Percentiles rank a stretch among this genome's conserved stretches.
Conservation (phyloP, 371 early-diverging fungal species). For the Amoeboaphelidium protococcarum region DNA sequence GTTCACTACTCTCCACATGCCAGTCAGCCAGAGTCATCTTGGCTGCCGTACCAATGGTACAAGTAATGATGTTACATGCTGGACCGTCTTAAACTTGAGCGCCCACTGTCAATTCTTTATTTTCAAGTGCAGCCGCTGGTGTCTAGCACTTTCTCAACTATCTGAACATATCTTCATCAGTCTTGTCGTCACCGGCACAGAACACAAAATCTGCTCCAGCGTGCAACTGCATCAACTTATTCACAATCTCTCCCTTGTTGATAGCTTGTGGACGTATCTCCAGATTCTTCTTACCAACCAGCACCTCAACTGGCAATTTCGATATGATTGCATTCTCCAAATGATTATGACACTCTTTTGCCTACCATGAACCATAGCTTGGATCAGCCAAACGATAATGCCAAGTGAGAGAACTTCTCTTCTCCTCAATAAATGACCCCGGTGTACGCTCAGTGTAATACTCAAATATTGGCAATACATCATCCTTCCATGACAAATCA, state of each 20-base stretch:
- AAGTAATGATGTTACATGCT: slow-evolving; percentile 18
- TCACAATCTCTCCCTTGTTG: slow-evolving; percentile 78
- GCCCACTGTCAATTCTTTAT: no score
- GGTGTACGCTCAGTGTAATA: slow-evolving; percentile 69
- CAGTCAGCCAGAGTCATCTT: slow-evolving; percentile 52
- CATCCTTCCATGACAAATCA: slow-evolving; percentile 61
- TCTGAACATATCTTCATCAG: slow-evolving; percentile 76
- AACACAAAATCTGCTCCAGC: slow-evolving; percentile 41
- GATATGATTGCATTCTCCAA: slow-evolving; percentile 39
- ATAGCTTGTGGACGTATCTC: slow-evolving; percentile 55
- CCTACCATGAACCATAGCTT: slow-evolving; percentile 42
- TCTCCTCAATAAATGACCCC: slow-evolving; percentile 53
- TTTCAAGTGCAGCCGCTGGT: no score
- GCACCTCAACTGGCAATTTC: slow-evolving; percentile 35
- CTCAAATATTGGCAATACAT: slow-evolving; percentile 54
- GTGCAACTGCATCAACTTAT: slow-evolving; percentile 24
- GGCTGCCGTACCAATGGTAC: slow-evolving; percentile 39
- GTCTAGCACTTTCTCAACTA: not conserved
- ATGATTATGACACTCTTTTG: slow-evolving; percentile 74
- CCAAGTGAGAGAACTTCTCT: slow-evolving; percentile 59
- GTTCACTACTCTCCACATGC: slow-evolving; percentile 26
- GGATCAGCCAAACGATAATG: slow-evolving; percentile 72
- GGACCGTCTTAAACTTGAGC: no score
- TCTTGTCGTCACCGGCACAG: slow-evolving; percentile 85
- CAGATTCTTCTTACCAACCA: slow-evolving; percentile 84